phyloP scores from a whole-genome alignment of 2,329 filamentous ascomycete genomes.

The Ophiostoma populinum region DNA sequence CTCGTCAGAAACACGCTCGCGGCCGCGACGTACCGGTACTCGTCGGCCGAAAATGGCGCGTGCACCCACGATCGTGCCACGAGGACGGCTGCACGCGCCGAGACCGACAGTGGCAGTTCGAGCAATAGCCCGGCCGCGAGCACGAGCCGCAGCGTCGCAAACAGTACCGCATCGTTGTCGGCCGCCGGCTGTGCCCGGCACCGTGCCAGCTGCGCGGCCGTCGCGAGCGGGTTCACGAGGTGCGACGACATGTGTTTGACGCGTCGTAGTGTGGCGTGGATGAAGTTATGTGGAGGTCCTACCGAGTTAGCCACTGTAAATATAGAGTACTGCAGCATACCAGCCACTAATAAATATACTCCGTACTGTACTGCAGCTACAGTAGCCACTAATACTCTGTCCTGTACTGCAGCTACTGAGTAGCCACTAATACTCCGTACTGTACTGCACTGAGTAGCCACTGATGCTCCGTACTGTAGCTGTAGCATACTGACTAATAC shows the following conservation, averaged over 20 bases:
- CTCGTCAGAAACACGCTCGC: slow-evolving; percentile 65
- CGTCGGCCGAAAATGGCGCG: slow-evolving; percentile 19
- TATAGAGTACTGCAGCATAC: too few species aligned
- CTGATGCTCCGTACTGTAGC: too few species aligned
- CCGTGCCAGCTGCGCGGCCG: slow-evolving; percentile 49
- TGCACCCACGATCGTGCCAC: slow-evolving; percentile 66
- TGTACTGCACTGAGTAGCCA: too few species aligned
- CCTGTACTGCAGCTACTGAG: too few species aligned
- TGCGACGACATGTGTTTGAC: slow-evolving; percentile 41
- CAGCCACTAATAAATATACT: too few species aligned
- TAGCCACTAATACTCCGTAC: too few species aligned
- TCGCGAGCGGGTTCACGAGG: slow-evolving; percentile 55
- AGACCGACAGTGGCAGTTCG: slow-evolving; percentile 67
- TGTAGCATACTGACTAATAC: too few species aligned
- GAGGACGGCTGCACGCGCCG: slow-evolving; percentile 69
- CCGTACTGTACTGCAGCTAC: too few species aligned
- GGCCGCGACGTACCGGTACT: slow-evolving; percentile 45
- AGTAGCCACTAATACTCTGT: too few species aligned
- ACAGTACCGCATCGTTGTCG: slow-evolving; percentile 55
- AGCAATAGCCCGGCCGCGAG: slow-evolving; percentile 69
- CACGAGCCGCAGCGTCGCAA: slow-evolving; percentile 53
- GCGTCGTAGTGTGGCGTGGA: too few species aligned
- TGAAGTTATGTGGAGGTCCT: background rate
- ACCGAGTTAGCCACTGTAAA: too few species aligned
- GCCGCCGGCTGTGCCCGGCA: slow-evolving; percentile 43